Evolutionary conservation across 352 stramenopile genomes (phyloP).

Genomic region (Aphanomyces invadans): DNA sequence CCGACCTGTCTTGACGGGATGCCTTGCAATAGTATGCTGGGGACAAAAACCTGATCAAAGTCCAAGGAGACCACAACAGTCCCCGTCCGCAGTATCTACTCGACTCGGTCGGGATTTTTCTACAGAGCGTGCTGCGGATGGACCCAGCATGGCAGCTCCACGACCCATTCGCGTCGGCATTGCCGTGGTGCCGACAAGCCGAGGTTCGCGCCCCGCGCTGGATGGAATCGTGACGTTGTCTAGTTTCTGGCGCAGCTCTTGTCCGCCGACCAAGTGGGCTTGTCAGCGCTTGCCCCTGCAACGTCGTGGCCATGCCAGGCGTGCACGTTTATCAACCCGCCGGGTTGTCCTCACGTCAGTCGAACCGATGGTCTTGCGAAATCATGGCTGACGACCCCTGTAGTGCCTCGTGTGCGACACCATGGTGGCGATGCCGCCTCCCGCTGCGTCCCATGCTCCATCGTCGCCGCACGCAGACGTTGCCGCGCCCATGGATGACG

Average conservation of each 20-base stretch:
- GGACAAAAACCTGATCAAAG: slow-evolving; percentile 97
- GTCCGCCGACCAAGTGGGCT: slow-evolving; percentile 45
- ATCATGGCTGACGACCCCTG: neutral
- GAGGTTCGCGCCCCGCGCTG: slow-evolving; percentile 39
- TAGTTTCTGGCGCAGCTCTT: slow-evolving; percentile 34
- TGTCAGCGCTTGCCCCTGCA: slow-evolving; percentile 36
- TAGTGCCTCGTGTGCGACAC: neutral
- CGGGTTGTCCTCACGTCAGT: slow-evolving; percentile 51
- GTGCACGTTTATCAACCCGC: slow-evolving; percentile 61
- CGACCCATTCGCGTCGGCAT: slow-evolving; percentile 29
- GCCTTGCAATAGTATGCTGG: slow-evolving; percentile 89
- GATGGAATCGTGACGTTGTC: slow-evolving; percentile 8
- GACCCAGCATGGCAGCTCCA: slow-evolving; percentile 35
- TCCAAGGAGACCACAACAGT: slow-evolving; percentile 97
- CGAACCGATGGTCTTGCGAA: neutral
- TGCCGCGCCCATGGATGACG: too few species aligned
- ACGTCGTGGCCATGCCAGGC: slow-evolving; percentile 44
- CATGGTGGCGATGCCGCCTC: neutral
- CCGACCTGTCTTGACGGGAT: too few species aligned
- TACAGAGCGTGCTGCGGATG: slow-evolving; percentile 88
- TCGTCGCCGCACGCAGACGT: too few species aligned
- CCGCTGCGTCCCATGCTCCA: too few species aligned
- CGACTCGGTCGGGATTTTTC: slow-evolving; percentile 94
- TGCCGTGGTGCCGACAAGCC: slow-evolving; percentile 28
- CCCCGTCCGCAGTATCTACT: slow-evolving; percentile 92